A percentile compares a stretch with the other conserved stretches of the same genome.
phyloP scores from a whole-genome alignment of 2,329 filamentous ascomycete genomes.

The Fusarium phyllophilum region DNA sequence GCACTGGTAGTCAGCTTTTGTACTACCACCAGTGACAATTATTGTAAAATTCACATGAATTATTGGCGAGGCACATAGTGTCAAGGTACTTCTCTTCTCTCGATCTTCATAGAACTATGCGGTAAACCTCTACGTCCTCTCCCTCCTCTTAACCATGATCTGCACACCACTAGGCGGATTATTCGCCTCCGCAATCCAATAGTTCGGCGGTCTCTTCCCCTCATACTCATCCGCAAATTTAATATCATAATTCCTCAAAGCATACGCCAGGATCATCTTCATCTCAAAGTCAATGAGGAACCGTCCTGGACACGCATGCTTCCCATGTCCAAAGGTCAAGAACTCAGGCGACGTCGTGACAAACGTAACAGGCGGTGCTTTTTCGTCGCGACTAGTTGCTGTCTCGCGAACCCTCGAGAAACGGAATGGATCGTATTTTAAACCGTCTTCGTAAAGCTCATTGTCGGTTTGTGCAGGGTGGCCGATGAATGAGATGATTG shows the following conservation, averaged over 20 bases:
- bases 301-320: slow-evolving; percentile 48
- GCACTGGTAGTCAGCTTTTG: neutral
- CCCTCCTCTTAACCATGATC: slow-evolving; percentile 33
- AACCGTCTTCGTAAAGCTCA: slow-evolving; percentile 47
- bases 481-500: slow-evolving; percentile 47
- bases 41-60: neutral
- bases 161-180: slow-evolving; percentile 30
- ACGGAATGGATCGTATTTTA: slow-evolving; percentile 55
- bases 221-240: slow-evolving; percentile 33
- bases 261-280: slow-evolving; percentile 46
- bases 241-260: slow-evolving; percentile 36
- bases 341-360: slow-evolving; percentile 40
- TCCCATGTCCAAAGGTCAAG: slow-evolving; percentile 50
- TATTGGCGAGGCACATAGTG: neutral
- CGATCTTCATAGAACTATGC: neutral
- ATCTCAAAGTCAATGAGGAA: slow-evolving; percentile 48
- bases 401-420: slow-evolving; percentile 51
- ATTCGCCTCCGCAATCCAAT: slow-evolving; percentile 35
- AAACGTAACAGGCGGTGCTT: slow-evolving; percentile 13
- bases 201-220: slow-evolving; percentile 34
- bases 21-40: no score
- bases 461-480: slow-evolving; percentile 46
- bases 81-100: fast-evolving
- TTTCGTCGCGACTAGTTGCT: slow-evolving; percentile 23
- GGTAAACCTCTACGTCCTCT: neutral